phyloP scores from a whole-genome alignment of 2,329 filamentous ascomycete species.

The Verticillium nonalfalfae region DNA sequence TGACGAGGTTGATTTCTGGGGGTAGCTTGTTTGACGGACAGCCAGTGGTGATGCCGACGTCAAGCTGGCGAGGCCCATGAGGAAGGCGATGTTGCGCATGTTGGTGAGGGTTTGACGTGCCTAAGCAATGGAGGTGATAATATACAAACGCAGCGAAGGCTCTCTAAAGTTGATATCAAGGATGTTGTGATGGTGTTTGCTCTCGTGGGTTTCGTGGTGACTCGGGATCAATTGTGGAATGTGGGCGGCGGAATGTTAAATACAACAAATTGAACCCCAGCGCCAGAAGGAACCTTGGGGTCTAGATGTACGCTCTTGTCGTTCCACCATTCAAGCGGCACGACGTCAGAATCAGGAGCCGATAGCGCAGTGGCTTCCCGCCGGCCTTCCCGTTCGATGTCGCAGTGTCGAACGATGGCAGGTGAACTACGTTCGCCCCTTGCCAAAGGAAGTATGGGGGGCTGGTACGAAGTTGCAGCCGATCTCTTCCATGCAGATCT shows the following conservation, averaged over 20 bases:
- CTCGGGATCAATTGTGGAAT: not conserved
- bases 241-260: not conserved
- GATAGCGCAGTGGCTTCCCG: not conserved
- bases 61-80: constrained; percentile 8
- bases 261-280: not conserved
- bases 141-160: not conserved
- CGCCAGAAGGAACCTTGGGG: not conserved
- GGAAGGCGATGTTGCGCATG: not conserved
- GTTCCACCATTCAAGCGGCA: not conserved
- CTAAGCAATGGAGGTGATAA: not conserved
- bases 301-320: not conserved
- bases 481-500: not conserved
- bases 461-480: not conserved
- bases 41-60: constrained; percentile 9
- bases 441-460: not conserved
- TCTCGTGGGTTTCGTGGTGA: not conserved
- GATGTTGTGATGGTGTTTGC: not conserved
- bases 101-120: not conserved
- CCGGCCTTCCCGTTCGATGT: not conserved
- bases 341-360: not conserved
- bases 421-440: not conserved
- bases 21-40: not conserved
- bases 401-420: not conserved
- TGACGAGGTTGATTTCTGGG: constrained; percentile 12
- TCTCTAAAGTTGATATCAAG: not conserved